phyloP scores from a whole-genome alignment of 257 asterid species.

The Rehmannia glutinosa region DNA sequence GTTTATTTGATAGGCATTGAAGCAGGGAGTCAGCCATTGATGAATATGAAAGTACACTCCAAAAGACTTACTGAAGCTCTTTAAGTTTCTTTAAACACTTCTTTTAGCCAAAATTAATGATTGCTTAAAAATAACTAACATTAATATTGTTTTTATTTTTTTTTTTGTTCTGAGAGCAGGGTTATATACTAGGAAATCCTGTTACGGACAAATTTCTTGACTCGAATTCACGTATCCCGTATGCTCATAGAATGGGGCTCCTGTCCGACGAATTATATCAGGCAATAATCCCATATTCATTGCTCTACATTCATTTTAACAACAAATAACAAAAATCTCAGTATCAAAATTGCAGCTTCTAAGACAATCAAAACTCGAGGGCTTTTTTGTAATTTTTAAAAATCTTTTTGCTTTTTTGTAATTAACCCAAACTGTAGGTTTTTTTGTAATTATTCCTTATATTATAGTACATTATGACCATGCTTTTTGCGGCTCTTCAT shows the following conservation, averaged over 20 bases:
- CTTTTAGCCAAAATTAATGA: background rate
- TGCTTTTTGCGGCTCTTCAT: background rate
- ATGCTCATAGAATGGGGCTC: conserved; percentile 27
- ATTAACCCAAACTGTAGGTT: too few species aligned
- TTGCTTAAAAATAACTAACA: background rate
- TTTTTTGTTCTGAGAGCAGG: conserved; percentile 20
- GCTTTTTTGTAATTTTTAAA: too few species aligned
- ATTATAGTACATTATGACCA: too few species aligned
- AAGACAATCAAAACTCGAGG: too few species aligned
- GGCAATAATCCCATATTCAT: conserved; percentile 1
- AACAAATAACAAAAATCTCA: too few species aligned
- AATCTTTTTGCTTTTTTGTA: too few species aligned
- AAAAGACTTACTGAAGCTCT: too few species aligned
- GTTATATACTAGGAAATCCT: conserved; percentile 23
- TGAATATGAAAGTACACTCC: conserved; percentile 8
- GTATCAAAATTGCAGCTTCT: too few species aligned
- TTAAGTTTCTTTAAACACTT: background rate
- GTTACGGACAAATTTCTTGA: background rate
- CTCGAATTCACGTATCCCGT: background rate
- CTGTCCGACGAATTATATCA: conserved; percentile 14
- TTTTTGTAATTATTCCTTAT: too few species aligned
- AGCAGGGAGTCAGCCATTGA: background rate
- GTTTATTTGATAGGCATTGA: conserved; percentile 6
- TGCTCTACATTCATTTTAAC: background rate
- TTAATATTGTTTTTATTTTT: background rate